Conservation (phyloP, 2,329 filamentous ascomycete genomes). For the Mariannaea sp. region DNA sequence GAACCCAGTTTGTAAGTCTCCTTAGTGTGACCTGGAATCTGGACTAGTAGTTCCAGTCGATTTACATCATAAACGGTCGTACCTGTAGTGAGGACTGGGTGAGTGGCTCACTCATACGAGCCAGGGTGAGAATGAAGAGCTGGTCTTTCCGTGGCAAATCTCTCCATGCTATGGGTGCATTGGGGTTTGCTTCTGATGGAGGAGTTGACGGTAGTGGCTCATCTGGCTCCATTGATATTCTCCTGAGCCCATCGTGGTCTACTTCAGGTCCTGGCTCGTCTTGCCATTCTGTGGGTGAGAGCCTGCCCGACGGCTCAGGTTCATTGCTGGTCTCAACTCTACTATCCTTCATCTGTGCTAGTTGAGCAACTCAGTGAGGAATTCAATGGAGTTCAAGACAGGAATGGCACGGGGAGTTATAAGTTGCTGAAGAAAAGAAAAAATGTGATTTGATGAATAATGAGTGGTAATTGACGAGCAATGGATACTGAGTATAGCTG, state of each 20-base stretch:
- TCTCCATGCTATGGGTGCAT: conserved; percentile 55
- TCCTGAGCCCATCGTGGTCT: conserved; percentile 2
- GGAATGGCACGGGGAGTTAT: too few species aligned
- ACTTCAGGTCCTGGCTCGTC: background rate
- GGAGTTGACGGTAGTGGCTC: conserved; percentile 9
- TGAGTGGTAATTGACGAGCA: background rate
- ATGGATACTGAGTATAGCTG: too few species aligned
- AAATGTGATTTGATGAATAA: background rate
- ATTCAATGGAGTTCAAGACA: background rate
- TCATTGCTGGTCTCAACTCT: conserved; percentile 24
- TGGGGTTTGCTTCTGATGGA: conserved; percentile 10
- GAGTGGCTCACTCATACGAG: conserved; percentile 80
- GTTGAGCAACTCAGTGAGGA: background rate
- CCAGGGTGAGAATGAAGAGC: conserved; percentile 75
- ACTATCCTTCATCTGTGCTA: conserved; percentile 31
- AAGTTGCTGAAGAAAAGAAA: too few species aligned
- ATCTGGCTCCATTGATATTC: conserved; percentile 7
- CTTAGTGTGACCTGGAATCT: background rate
- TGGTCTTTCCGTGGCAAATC: conserved; percentile 79
- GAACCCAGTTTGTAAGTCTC: background rate
- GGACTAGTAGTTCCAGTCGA: background rate
- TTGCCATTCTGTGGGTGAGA: conserved; percentile 4
- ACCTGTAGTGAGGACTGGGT: conserved; percentile 74
- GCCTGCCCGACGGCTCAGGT: conserved; percentile 15
- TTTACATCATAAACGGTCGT: conserved; percentile 12